These are phyloP conservation scores for Marasmius sp. DNA, from an alignment of 1,284 basidiomycete species.

Conservation along the genomic window DNA sequence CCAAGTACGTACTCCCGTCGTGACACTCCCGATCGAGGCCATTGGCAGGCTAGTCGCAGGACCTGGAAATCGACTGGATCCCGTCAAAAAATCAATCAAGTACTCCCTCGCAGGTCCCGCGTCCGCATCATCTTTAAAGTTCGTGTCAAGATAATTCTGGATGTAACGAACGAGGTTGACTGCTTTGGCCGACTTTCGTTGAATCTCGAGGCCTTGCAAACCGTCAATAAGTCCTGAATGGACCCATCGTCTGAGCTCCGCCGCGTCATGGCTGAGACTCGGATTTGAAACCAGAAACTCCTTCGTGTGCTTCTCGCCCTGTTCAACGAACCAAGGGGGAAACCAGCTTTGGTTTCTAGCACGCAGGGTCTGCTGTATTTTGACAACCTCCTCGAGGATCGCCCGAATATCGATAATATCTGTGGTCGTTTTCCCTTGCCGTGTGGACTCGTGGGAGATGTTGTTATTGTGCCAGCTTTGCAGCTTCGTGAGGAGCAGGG, in stretches of 20 bases:
- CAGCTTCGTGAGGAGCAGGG: slow-evolving; percentile 6
- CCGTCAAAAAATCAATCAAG: no score
- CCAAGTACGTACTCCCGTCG: no score
- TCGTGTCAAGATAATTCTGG: no score
- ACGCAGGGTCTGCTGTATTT: neutral
- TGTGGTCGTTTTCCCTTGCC: neutral
- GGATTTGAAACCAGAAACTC: neutral
- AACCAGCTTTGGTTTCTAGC: neutral
- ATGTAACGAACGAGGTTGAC: no score
- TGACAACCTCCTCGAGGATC: neutral
- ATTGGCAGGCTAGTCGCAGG: no score
- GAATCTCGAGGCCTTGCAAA: neutral
- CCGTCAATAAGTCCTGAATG: neutral
- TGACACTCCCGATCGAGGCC: no score
- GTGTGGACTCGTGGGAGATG: neutral
- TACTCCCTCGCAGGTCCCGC: no score
- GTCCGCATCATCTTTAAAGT: no score
- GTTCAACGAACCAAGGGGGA: neutral
- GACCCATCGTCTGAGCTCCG: neutral
- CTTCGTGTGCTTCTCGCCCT: neutral
- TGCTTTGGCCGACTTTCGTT: no score
- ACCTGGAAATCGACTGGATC: no score
- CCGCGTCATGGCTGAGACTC: neutral
- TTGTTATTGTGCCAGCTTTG: slow-evolving; percentile 8
- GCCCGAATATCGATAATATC: neutral